Percentiles rank a stretch among this genome's conserved stretches.
Evolutionary conservation across 345 rosid genomes (phyloP).

Genomic region (Erodium maritimum): DNA sequence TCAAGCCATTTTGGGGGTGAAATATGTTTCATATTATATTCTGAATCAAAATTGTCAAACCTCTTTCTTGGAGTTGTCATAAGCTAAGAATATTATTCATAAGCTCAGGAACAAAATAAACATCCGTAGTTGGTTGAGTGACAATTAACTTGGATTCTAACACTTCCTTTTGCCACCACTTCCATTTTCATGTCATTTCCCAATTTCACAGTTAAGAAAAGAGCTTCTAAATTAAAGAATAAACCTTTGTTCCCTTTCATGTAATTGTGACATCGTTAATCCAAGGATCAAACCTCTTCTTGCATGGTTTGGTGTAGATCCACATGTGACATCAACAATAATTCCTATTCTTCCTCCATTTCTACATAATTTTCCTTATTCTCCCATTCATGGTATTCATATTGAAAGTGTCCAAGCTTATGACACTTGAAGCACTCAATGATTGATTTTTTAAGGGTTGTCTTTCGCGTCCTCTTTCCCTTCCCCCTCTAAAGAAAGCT

Average conservation of each 20-base stretch:
- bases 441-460: background rate
- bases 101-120: background rate
- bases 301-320: background rate
- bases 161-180: background rate
- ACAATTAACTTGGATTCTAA: background rate
- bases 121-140: background rate
- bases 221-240: background rate
- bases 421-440: background rate
- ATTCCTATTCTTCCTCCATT: background rate
- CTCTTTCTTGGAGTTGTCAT: background rate
- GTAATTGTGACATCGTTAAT: constrained; percentile 5
- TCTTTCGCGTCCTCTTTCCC: background rate
- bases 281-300: background rate
- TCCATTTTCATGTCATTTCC: background rate
- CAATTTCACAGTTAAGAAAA: background rate
- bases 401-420: constrained; percentile 6
- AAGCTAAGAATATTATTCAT: background rate
- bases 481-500: background rate
- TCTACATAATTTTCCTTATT: constrained; percentile 1
- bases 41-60: background rate
- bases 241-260: background rate
- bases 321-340: constrained; percentile 3
- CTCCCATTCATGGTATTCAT: background rate
- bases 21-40: background rate
- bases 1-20: background rate